phyloP scores from a whole-genome alignment of 345 rosid genomes.

The Kandelia obovata region DNA sequence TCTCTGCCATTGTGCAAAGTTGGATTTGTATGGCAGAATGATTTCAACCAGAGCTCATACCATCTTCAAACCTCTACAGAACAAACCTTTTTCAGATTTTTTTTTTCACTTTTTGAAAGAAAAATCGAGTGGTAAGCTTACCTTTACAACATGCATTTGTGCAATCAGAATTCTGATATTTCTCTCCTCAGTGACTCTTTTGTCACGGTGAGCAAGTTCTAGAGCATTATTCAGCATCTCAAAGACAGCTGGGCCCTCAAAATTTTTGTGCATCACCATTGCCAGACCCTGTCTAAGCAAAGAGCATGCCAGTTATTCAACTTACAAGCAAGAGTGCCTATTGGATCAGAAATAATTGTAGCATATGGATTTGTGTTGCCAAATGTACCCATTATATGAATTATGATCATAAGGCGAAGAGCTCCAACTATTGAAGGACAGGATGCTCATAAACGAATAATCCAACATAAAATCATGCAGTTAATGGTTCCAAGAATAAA shows the following conservation, averaged over 20 bases:
- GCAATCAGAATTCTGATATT: slow-evolving; percentile 75
- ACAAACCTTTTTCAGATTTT: not conserved
- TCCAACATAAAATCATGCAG: too few relatives aligned
- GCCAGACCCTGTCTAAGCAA: slow-evolving; percentile 64
- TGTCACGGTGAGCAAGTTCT: slow-evolving; percentile 47
- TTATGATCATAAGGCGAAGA: not conserved
- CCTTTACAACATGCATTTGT: slow-evolving; percentile 83
- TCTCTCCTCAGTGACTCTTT: slow-evolving; percentile 75
- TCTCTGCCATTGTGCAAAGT: not conserved
- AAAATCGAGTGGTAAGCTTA: slow-evolving; percentile 20
- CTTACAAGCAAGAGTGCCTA: not conserved
- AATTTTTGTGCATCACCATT: slow-evolving; percentile 83
- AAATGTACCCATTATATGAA: not conserved
- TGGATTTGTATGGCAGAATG: too few relatives aligned
- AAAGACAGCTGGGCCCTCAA: slow-evolving; percentile 72
- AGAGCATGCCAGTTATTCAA: not conserved
- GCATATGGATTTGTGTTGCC: not conserved
- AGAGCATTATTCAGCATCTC: slow-evolving; percentile 74
- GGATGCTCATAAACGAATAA: too few relatives aligned
- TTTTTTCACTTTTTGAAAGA: not conserved
- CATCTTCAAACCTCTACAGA: not conserved
- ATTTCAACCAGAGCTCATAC: too few relatives aligned
- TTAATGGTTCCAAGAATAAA: too few relatives aligned
- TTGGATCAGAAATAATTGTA: not conserved
- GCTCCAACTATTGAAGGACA: too few relatives aligned